Percentiles rank a stretch among this genome's conserved stretches.
phyloP scores from a whole-genome alignment of 768 basidiomycete species.

The Termitomyces sp. region DNA sequence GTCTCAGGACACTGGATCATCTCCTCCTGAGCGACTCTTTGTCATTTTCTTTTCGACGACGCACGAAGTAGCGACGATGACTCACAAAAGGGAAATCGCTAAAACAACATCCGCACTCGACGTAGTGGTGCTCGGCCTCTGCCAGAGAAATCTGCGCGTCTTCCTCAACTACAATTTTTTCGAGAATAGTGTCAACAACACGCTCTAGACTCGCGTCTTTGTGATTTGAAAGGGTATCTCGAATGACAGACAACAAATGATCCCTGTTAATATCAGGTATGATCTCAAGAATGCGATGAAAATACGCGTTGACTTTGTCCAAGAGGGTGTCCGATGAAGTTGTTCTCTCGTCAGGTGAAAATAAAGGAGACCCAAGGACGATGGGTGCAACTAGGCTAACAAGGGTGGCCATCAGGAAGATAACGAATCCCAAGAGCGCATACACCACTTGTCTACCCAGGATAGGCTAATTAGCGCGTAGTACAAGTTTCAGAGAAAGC shows the following conservation, averaged over 20 bases:
- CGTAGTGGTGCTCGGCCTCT: conserved; percentile 31
- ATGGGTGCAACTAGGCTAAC: conserved; percentile 1
- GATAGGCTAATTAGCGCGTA: neutral
- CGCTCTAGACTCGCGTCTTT: conserved; percentile 43
- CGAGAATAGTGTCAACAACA: conserved; percentile 59
- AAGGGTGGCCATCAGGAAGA: conserved; percentile 1
- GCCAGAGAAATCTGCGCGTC: conserved; percentile 21
- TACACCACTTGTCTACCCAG: neutral
- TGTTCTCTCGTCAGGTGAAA: neutral
- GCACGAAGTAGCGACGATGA: conserved; percentile 2
- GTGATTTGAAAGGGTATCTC: conserved; percentile 32
- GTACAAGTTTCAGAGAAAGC: neutral
- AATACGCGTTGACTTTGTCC: conserved; percentile 13
- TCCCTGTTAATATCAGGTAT: conserved; percentile 64
- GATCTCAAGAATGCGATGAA: conserved; percentile 60
- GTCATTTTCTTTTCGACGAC: neutral
- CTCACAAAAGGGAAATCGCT: conserved; percentile 65
- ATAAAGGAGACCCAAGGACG: neutral
- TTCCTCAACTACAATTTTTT: conserved; percentile 37
- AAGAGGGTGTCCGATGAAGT: neutral
- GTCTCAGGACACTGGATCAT: conserved; percentile 90
- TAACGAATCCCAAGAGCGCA: neutral
- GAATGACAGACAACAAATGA: conserved; percentile 46
- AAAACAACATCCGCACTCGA: conserved; percentile 92
- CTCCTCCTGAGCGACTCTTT: conserved; percentile 47